These are phyloP conservation scores for Candida orba DNA, from an alignment of 805 yeast species.

Conservation along the genomic window DNA sequence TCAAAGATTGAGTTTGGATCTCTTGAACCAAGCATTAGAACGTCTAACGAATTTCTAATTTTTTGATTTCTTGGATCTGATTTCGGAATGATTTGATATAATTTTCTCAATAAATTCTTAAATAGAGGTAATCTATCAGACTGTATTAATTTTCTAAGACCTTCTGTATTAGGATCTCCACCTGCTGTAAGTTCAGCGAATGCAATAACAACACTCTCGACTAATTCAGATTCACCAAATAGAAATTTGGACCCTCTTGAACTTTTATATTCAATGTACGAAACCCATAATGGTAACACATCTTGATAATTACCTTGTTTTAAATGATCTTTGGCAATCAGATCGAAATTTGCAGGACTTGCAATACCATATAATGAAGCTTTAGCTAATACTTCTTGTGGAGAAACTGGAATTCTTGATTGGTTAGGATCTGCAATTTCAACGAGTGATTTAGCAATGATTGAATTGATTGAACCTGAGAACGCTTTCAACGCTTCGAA, in stretches of 20 bases:
- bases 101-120: neutral
- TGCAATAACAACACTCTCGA: conserved; percentile 9
- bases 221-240: neutral
- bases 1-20: conserved; percentile 18
- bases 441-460: conserved; percentile 11
- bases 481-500: neutral
- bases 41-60: conserved; percentile 6
- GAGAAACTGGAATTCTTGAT: conserved; percentile 13
- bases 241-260: neutral
- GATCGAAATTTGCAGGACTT: conserved; percentile 6
- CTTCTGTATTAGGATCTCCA: conserved; percentile 7
- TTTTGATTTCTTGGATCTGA: conserved; percentile 5
- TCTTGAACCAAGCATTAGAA: conserved; percentile 8
- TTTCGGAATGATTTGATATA: conserved; percentile 3
- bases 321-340: conserved; percentile 11
- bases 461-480: neutral
- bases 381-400: conserved; percentile 17
- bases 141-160: conserved; percentile 13
- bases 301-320: conserved; percentile 10
- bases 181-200: conserved; percentile 11
- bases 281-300: conserved; percentile 19
- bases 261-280: conserved; percentile 15
- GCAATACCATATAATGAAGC: conserved; percentile 15
- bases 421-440: conserved; percentile 13
- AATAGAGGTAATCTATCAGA: conserved; percentile 6